phyloP scores from a whole-genome alignment of 179 eudicot genomes.

The Actinidia chinensis region DNA sequence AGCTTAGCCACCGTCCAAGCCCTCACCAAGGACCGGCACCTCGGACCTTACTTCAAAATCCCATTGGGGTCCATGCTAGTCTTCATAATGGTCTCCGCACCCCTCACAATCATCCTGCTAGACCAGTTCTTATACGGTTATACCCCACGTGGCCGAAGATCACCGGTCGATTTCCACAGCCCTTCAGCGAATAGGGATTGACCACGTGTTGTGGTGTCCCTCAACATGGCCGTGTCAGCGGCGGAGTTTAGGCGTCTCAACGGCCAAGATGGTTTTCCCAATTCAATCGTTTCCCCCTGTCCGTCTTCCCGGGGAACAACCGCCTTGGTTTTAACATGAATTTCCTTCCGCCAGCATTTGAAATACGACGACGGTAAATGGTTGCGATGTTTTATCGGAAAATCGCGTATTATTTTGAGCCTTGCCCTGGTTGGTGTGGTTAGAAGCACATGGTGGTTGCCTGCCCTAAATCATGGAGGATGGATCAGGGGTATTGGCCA shows the following conservation, averaged over 20 bases:
- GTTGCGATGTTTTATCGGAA: constrained; percentile 38
- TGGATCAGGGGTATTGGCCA: constrained; percentile 57
- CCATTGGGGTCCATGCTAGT: constrained; percentile 30
- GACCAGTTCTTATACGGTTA: constrained; percentile 24
- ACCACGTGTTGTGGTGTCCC: constrained; percentile 23
- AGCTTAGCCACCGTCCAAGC: constrained; percentile 35
- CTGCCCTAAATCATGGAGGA: constrained; percentile 45
- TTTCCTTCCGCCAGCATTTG: constrained; percentile 43
- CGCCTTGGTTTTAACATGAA: constrained; percentile 31
- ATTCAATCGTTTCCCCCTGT: too few species aligned
- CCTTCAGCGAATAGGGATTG: constrained; percentile 33
- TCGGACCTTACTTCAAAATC: constrained; percentile 22
- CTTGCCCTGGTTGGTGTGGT: constrained; percentile 33
- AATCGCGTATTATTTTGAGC: constrained; percentile 44
- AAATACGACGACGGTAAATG: constrained; percentile 44
- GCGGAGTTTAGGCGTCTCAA: too few species aligned
- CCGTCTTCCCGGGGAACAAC: constrained; percentile 50
- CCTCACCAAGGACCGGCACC: constrained; percentile 29
- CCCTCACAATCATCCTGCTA: constrained; percentile 18
- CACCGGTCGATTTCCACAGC: constrained; percentile 6
- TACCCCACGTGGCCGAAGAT: constrained; percentile 28
- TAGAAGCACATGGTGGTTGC: constrained; percentile 41
- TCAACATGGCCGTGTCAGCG: constrained; percentile 28
- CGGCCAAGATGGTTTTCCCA: too few species aligned
- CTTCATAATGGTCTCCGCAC: constrained; percentile 24